Base-by-base conservation (phyloP, 345 rosid genomes). In the Orychophragmus violaceus region DNA sequence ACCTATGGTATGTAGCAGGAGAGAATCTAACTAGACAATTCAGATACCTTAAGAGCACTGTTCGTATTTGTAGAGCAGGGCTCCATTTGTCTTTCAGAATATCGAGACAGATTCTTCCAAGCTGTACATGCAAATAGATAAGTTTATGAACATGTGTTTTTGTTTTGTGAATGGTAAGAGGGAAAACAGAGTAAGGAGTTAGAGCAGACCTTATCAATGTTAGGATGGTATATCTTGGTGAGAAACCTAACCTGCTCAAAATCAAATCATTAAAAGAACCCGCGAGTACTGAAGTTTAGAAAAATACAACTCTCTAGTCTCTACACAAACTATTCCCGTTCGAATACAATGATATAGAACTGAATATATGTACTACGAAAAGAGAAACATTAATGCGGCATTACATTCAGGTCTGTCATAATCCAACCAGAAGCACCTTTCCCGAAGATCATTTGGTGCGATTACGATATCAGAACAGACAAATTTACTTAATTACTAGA, bases 11-110 rank as follows among this genome's bases (percentile, higher is more conserved):
- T 42, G n/a, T 68, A 3, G 56, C 19, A 39, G 64, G 54, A 24
- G 22, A 35, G 2, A 28, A 35, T 39, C 53, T 32, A 29, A 32
- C 33, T 30, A 14, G 52, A 57, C 23, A 62, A 12, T 12, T n/a
- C 2, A 44, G 36, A 44, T 85, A 94, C 99, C 99, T 94, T 83
- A 94, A 70, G 74, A 94, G 92, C 59, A 94, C 99, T 13, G 99
- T 94, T 62, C 99, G 82, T 48, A 94, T 94, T 82, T 94, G 99
- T 42, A 94, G 85, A 65, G 99, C 99, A 39, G 99, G 99, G 76
- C 99, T 94, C 99, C 99, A 94, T 66, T 94, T 94, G 81, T 94
- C 99, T 65, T 94, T 94, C 79, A 94, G 81, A 75, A 94, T 94
- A 79, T 94, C 99, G 27, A 75, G 78, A 57, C 78, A 75, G 35